Evolutionary conservation across 331 rosid species (phyloP), one percentile per base, ranked within the genome.

Genomic region (Quercus tomentella): DNA sequence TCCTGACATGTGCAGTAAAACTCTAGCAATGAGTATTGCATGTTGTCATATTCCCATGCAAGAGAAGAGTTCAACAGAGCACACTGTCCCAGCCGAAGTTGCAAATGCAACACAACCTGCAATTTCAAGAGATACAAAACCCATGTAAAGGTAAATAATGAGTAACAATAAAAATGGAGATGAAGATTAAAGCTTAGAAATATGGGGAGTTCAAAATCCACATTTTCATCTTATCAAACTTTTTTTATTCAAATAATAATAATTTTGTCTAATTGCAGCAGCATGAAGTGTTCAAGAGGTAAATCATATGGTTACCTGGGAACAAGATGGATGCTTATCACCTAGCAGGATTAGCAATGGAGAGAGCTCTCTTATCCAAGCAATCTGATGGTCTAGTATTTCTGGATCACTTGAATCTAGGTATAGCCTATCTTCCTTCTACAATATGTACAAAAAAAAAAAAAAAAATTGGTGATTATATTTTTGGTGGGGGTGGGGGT

Each of bases 311-410:
- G 80, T 69, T 85, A 93, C 97, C 89, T 85, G 54, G 63, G 91
- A 90, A 84, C 81, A 88, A 74, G 86, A 70, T 8, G 87, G 86
- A 80, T 88, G 77, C 54, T 84, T 84, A 83, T 91, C 92, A 73
- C 89, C 96, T 28, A 93, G 88, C 74, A 80, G 88, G 75, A 89
- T 88, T 75, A 95, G 87, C 88, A 93, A 85, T 68, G 66, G 20
- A 17, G 98, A 93, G 71, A 95, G 88, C 82, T 93, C 92, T 76
- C 84, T 77, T 62, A 90, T 90, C 99, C 98, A 91, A 30, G 86
- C 79, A 77, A 75, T 86, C 80, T 89, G 88, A 86, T 87, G 75
- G 62, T 88, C 81, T 70, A 84, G 41, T 84, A 81, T 69, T 79
- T 89, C 89, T 8, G 86, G 87, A 87, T 57, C 77, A 74, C 81